phyloP scores from a whole-genome alignment of 176 grass and related monocot genomes.

The Oryza rufipogon region DNA sequence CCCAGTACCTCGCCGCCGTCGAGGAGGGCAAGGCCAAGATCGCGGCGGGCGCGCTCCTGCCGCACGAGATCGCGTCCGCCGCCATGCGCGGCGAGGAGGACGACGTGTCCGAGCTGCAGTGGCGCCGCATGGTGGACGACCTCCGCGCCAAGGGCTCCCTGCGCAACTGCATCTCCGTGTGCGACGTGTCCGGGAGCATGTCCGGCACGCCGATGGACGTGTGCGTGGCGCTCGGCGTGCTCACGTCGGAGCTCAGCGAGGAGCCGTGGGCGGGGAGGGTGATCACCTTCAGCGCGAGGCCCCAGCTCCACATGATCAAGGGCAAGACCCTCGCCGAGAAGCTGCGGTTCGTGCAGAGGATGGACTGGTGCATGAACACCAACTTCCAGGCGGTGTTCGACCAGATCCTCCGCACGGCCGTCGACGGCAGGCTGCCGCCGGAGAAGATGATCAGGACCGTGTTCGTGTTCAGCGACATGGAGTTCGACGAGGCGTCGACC shows the following conservation, averaged over 20 bases:
- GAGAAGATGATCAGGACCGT: constrained; percentile 68
- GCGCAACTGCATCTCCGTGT: constrained; percentile 67
- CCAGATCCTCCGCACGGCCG: constrained; percentile 57
- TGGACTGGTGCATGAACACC: constrained; percentile 72
- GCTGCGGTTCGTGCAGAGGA: constrained; percentile 27
- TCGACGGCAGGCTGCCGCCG: constrained; percentile 32
- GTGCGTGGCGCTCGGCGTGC: constrained; percentile 72
- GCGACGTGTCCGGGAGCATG: constrained; percentile 54
- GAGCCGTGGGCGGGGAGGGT: constrained; percentile 64
- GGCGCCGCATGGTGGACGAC: constrained; percentile 58
- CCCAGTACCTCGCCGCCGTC: constrained; percentile 54
- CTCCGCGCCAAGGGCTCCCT: constrained; percentile 40
- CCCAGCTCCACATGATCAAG: constrained; percentile 49
- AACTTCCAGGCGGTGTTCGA: constrained; percentile 84
- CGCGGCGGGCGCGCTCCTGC: constrained; percentile 69
- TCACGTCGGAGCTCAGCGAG: constrained; percentile 67
- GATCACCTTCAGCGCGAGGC: constrained; percentile 57
- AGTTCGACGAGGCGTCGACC: constrained; percentile 71
- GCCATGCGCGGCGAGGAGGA: background rate
- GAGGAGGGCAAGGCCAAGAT: constrained; percentile 66
- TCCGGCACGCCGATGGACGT: constrained; percentile 39
- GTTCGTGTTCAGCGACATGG: constrained; percentile 94
- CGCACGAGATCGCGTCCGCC: constrained; percentile 61
- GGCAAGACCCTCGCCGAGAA: constrained; percentile 57
- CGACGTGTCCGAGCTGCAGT: constrained; percentile 70